A percentile compares a stretch with the other conserved stretches of the same genome.
Conservation (phyloP, 2,329 filamentous ascomycete species). For the Zalaria obscura region DNA sequence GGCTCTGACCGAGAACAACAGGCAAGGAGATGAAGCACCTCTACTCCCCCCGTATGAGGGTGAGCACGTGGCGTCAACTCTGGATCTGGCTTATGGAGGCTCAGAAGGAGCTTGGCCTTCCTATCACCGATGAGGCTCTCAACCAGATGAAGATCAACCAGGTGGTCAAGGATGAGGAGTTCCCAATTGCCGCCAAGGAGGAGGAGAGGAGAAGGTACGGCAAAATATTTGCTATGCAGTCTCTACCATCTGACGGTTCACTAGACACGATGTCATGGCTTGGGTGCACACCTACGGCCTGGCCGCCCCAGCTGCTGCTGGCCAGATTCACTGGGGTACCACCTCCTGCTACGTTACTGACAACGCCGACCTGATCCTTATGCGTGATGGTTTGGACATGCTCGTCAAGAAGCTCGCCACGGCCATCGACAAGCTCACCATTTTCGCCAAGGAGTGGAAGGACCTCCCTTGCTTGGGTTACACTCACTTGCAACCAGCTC, state of each 20-base stretch:
- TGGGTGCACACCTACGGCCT: slow-evolving; percentile 48
- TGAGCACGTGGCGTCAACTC: slow-evolving; percentile 68
- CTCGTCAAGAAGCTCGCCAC: slow-evolving; percentile 64
- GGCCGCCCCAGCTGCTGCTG: slow-evolving; percentile 61
- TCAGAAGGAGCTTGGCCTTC: slow-evolving; percentile 67
- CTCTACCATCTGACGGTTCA: background rate
- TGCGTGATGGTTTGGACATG: slow-evolving; percentile 61
- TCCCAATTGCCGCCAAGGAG: slow-evolving; percentile 31
- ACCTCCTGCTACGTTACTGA: slow-evolving; percentile 55
- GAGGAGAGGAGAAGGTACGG: slow-evolving; percentile 25
- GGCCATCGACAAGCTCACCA: slow-evolving; percentile 58
- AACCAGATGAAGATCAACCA: slow-evolving; percentile 31
- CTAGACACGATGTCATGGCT: slow-evolving; percentile 38
- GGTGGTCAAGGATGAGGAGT: slow-evolving; percentile 32
- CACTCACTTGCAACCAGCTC: slow-evolving; percentile 56
- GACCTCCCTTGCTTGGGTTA: slow-evolving; percentile 59
- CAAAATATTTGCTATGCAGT: background rate
- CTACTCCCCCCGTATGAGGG: slow-evolving; percentile 63
- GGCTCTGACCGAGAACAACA: background rate
- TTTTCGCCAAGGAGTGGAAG: slow-evolving; percentile 62
- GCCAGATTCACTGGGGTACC: slow-evolving; percentile 68
- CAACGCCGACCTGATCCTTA: slow-evolving; percentile 65
- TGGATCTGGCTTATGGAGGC: slow-evolving; percentile 76
- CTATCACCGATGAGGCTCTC: slow-evolving; percentile 52
- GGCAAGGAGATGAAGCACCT: slow-evolving; percentile 57